A percentile compares a stretch with the other conserved stretches of the same genome.
Conservation (phyloP, 176 grass and related monocot species). For the Triticum dicoccoides region DNA sequence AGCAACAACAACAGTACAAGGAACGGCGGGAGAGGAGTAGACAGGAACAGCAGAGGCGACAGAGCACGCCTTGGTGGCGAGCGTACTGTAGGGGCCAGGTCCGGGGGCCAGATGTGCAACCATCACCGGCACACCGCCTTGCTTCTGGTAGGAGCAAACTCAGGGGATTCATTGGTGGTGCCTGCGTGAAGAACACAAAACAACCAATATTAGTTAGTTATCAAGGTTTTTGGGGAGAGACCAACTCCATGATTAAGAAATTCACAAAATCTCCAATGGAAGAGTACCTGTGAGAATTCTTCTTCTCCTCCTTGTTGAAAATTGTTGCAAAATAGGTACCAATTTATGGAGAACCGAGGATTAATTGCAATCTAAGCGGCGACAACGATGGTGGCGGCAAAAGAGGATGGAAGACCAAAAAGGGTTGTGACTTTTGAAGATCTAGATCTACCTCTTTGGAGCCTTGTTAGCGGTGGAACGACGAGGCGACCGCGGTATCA, state of each 20-base stretch:
- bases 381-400: too few species aligned
- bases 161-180: background rate
- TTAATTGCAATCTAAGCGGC: too few species aligned
- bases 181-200: background rate
- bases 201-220: background rate
- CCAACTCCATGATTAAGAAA: background rate
- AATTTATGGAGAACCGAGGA: too few species aligned
- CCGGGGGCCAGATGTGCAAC: constrained; percentile 24
- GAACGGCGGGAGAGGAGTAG: constrained; percentile 55
- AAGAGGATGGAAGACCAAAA: too few species aligned
- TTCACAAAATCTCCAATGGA: background rate
- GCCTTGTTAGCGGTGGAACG: too few species aligned
- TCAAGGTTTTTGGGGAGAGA: constrained; percentile 35
- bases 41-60: constrained; percentile 56
- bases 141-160: background rate
- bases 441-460: too few species aligned
- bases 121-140: constrained; percentile 33
- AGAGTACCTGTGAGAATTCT: background rate
- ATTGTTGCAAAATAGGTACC: background rate
- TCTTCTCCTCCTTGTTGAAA: background rate
- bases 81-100: constrained; percentile 69
- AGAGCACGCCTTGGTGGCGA: constrained; percentile 26
- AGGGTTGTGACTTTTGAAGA: too few species aligned
- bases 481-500: too few species aligned
- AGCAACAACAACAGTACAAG: constrained; percentile 65